Evolutionary conservation across 1,284 basidiomycete species (phyloP), one percentile per base, ranked within the genome.

Genomic region (Polyporus tsugae): DNA sequence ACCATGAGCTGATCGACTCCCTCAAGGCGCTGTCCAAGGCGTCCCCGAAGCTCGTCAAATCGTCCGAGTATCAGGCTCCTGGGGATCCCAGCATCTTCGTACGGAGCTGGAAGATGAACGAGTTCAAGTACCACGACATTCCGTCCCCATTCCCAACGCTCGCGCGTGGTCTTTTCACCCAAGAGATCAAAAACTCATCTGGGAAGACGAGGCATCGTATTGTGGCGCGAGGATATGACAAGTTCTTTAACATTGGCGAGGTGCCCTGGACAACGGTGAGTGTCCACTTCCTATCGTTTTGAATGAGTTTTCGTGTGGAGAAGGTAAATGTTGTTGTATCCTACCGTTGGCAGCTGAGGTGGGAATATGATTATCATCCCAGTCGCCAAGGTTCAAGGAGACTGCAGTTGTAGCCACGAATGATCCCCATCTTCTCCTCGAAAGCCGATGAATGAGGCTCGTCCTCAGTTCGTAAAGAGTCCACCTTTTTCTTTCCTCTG

Each of bases 161-260:
- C 29, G 96, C 95, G 0, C 83, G 96, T 22, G 96, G 97, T 0
- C 76, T 98, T 15, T 98, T 98, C 78, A 93, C 94, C 0, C 78
- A 85, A 75, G 77, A 84, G 77, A 73, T 85, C 69, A 73, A 77
- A 66, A 78, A 79, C 62, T 77, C 78, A 22, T 70, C 70, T 1
- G 76, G 75, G 7, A 75, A 77, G 19, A 75, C 71, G 49, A 75
- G 73, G 53, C 86, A 94, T 76, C 82, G 95, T 61, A 97, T 99
- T 66, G 91, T 97, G 0, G 93, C 89, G 0, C 84, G 98, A 60
- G 97, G 97, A 0, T 99, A 99, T 77, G 98, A 99, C 85, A 99
- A 99, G 82, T 99, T 99, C 82, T 99, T 99, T 86, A 99, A 98
- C 78, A 94, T 98, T 41, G 94, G 91, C 36, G 97, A 99, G 78